phyloP scores from a whole-genome alignment of 192 early-diverging fungal species.

The Spizellomyces sp. region DNA sequence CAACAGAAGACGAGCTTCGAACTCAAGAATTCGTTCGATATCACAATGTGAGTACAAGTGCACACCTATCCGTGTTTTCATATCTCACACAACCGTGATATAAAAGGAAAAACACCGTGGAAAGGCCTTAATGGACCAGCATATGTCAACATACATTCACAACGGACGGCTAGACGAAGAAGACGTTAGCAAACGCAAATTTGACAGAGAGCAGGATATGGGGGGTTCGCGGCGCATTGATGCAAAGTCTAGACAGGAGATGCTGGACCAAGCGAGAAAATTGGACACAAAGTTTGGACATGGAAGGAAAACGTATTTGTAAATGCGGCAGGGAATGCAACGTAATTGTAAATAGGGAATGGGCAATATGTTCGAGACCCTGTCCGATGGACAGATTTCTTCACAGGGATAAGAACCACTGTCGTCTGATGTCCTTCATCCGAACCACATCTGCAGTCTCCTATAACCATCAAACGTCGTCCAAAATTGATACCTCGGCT shows the following conservation, averaged over 20 bases:
- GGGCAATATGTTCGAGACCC: too few species aligned
- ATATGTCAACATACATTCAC: slow-evolving; percentile 42
- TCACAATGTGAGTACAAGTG: slow-evolving; percentile 35
- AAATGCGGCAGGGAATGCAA: neutral
- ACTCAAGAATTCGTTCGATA: slow-evolving; percentile 28
- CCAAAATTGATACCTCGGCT: too few species aligned
- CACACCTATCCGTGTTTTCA: too few species aligned
- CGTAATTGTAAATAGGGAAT: too few species aligned
- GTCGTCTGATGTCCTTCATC: too few species aligned
- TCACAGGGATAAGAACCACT: too few species aligned
- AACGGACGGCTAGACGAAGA: slow-evolving; percentile 49
- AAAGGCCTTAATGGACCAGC: slow-evolving; percentile 47
- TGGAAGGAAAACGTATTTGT: slow-evolving; percentile 54
- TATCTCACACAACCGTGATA: too few species aligned
- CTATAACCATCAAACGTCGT: too few species aligned
- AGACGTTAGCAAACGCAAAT: slow-evolving; percentile 52
- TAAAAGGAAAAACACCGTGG: slow-evolving; percentile 46
- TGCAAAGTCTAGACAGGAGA: slow-evolving; percentile 44
- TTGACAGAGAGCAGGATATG: slow-evolving; percentile 62
- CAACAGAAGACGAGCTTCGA: slow-evolving; percentile 33
- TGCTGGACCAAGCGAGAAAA: slow-evolving; percentile 47
- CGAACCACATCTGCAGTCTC: too few species aligned
- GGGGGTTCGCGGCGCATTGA: slow-evolving; percentile 51
- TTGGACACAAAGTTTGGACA: slow-evolving; percentile 53
- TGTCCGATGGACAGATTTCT: too few species aligned